These are phyloP conservation scores for Aspergillus egyptiacus DNA, from an alignment of 495 filamentous ascomycete genomes.

Conservation along the genomic window DNA sequence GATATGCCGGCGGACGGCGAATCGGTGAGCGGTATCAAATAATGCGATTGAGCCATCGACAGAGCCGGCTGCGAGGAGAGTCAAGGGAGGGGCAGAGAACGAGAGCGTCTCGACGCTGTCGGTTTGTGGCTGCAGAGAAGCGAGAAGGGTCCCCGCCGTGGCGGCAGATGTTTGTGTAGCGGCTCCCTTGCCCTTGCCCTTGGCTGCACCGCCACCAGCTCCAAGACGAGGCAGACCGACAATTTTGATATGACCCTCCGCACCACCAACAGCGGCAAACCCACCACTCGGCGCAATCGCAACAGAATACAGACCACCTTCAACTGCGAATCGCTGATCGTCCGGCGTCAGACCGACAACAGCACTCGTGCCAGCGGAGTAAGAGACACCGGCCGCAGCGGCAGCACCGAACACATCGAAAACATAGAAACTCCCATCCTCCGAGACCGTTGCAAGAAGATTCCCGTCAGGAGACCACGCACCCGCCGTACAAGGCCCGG, in stretches of 20 bases:
- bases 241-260: conserved; percentile 73
- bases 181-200: conserved; percentile 25
- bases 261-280: conserved; percentile 81
- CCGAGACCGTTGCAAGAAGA: conserved; percentile 81
- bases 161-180: conserved; percentile 43
- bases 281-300: conserved; percentile 71
- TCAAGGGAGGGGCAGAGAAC: conserved; percentile 69
- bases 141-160: conserved; percentile 75
- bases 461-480: conserved; percentile 86
- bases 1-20: conserved; percentile 75
- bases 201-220: conserved; percentile 20
- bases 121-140: conserved; percentile 59
- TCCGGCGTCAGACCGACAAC: conserved; percentile 73
- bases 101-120: conserved; percentile 82
- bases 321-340: conserved; percentile 86
- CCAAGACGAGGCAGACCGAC: conserved; percentile 73
- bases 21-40: conserved; percentile 77
- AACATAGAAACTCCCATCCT: conserved; percentile 84
- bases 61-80: conserved; percentile 77
- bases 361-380: conserved; percentile 59
- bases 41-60: conserved; percentile 89
- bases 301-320: conserved; percentile 84
- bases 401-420: conserved; percentile 88
- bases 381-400: conserved; percentile 64
- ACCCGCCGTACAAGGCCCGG: conserved; percentile 79